These are phyloP conservation scores for Curvularia sp. DNA, from an alignment of 2,329 filamentous ascomycete species.

Conservation along the genomic window DNA sequence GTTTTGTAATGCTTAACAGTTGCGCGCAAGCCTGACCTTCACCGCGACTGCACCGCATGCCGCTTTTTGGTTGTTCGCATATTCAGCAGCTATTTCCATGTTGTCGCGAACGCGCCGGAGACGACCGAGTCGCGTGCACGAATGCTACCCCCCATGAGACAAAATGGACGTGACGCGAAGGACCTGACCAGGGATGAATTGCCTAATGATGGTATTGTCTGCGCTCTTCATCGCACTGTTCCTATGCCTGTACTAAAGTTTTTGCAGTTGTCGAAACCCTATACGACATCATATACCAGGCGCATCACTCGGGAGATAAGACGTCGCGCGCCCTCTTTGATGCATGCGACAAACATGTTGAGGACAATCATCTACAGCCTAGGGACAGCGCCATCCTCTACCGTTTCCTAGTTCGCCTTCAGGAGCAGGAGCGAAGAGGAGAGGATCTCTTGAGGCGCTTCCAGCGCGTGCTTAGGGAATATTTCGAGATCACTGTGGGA, in stretches of 20 bases:
- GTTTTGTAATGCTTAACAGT: constrained; percentile 38
- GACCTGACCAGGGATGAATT: constrained; percentile 49
- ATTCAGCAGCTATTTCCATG: constrained; percentile 41
- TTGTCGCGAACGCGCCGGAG: constrained; percentile 51
- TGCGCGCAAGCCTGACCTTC: constrained; percentile 14
- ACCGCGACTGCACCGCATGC: constrained; percentile 9
- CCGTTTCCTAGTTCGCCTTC: constrained; percentile 78
- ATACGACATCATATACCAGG: constrained; percentile 76
- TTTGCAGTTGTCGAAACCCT: constrained; percentile 76
- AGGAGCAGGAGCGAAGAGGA: constrained; percentile 34
- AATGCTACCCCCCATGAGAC: constrained; percentile 54
- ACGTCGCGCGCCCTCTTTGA: constrained; percentile 77
- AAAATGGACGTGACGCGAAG: constrained; percentile 48
- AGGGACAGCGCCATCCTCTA: constrained; percentile 78
- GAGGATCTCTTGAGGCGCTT: constrained; percentile 71
- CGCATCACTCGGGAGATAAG: constrained; percentile 71
- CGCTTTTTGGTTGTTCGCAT: constrained; percentile 12
- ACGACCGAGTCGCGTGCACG: constrained; percentile 48
- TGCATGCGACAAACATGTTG: constrained; percentile 80
- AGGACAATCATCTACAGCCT: constrained; percentile 71
- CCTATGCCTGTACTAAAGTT: constrained; percentile 16
- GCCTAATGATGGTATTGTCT: constrained; percentile 45
- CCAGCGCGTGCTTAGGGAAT: constrained; percentile 67
- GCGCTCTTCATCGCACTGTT: not conserved
- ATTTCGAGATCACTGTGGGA: constrained; percentile 68